These are phyloP conservation scores for Corchorus olitorius DNA, from an alignment of 345 rosid genomes.

Conservation along the genomic window DNA sequence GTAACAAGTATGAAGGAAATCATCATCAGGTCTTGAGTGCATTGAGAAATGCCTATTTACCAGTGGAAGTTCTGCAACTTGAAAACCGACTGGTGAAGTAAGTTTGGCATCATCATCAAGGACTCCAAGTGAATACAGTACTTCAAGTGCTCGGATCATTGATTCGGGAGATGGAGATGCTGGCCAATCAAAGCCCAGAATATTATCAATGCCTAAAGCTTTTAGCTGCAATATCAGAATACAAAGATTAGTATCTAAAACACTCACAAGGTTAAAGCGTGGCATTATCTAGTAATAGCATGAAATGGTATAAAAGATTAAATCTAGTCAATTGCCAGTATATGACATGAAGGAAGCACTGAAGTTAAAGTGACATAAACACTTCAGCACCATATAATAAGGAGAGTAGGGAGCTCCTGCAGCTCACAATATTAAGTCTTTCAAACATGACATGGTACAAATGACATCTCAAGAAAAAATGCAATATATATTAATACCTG, in stretches of 20 bases:
- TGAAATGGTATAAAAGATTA: background rate
- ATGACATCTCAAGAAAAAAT: conserved; percentile 13
- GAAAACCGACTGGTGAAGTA: conserved; percentile 94
- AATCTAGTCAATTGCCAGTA: background rate
- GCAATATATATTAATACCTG: conserved; percentile 55
- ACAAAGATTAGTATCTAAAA: conserved; percentile 5
- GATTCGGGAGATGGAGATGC: conserved; percentile 93
- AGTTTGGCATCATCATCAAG: conserved; percentile 98
- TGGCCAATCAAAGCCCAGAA: conserved; percentile 91
- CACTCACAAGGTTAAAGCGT: background rate
- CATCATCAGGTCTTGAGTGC: background rate
- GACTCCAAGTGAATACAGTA: conserved; percentile 85
- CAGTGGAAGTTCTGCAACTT: conserved; percentile 95
- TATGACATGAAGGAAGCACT: conserved; percentile 11
- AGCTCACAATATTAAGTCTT: background rate
- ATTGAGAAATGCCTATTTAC: conserved; percentile 39
- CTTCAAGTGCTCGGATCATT: conserved; percentile 92
- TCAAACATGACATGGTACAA: background rate
- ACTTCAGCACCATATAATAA: conserved; percentile 2
- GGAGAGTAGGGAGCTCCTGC: background rate
- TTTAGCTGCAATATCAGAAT: conserved; percentile 56
- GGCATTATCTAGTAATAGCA: background rate
- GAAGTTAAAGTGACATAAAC: background rate
- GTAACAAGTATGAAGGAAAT: background rate
- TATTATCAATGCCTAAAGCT: conserved; percentile 94